A percentile compares a stretch with the other conserved stretches of the same genome.
Conservation (phyloP, 2,329 filamentous ascomycete genomes). For the Pyrenophora teres region DNA sequence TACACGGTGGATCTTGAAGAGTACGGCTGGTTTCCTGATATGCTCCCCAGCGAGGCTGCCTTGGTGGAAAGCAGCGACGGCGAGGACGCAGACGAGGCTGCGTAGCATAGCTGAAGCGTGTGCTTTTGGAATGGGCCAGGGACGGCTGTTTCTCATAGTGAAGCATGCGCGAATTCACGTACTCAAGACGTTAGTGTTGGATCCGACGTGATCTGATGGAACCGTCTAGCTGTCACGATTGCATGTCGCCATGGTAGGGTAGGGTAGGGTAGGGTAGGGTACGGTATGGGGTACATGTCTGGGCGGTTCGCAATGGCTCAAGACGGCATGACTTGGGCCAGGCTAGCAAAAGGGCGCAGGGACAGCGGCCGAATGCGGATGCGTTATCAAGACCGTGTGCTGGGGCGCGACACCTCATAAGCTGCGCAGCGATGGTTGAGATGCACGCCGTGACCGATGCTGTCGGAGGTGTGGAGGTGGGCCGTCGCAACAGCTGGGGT, state of each 20-base stretch:
- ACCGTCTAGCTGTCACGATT: slow-evolving; percentile 7
- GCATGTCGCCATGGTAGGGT: slow-evolving; percentile 6
- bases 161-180: slow-evolving; percentile 1
- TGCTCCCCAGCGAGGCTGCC: slow-evolving; percentile 55
- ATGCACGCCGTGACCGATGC: slow-evolving; percentile 31
- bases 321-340: slow-evolving; percentile 22
- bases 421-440: slow-evolving; percentile 29
- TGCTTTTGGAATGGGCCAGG: slow-evolving; percentile 2
- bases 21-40: slow-evolving; percentile 59
- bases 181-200: slow-evolving; percentile 14
- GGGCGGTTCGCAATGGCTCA: slow-evolving; percentile 9
- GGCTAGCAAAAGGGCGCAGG: slow-evolving; percentile 23
- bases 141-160: slow-evolving; percentile 2
- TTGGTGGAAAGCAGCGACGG: slow-evolving; percentile 40
- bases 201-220: background rate
- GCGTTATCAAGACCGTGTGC: slow-evolving; percentile 34
- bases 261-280: background rate
- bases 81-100: slow-evolving; percentile 39
- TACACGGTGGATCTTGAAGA: slow-evolving; percentile 51
- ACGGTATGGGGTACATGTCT: slow-evolving; percentile 15
- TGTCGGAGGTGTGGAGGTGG: slow-evolving; percentile 28
- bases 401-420: slow-evolving; percentile 14
- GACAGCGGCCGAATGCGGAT: slow-evolving; percentile 33
- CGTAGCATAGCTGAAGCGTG: slow-evolving; percentile 40
- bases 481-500: slow-evolving; percentile 14